Conservation (phyloP, 2,329 filamentous ascomycete genomes). For the Scedosporium minutisporum region DNA sequence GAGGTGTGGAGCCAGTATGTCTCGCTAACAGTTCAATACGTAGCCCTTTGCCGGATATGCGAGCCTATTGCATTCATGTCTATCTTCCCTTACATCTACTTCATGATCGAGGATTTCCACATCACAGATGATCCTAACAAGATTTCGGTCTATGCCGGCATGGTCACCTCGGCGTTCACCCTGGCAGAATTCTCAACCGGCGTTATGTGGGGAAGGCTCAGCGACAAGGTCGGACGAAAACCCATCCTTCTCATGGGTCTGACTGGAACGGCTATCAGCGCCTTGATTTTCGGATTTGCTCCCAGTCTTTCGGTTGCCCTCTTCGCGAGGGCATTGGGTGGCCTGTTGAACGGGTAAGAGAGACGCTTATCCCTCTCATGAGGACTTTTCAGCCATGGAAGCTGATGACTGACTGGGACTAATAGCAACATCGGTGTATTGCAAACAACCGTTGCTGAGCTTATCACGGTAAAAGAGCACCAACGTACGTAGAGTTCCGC, state of each 20-base stretch:
- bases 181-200: conserved; percentile 91
- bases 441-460: conserved; percentile 88
- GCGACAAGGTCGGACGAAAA: conserved; percentile 85
- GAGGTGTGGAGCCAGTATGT: background rate
- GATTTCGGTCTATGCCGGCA: conserved; percentile 86
- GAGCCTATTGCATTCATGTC: conserved; percentile 99
- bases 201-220: conserved; percentile 85
- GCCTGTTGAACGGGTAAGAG: conserved; percentile 78
- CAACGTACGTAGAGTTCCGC: conserved; percentile 53
- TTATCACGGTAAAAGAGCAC: conserved; percentile 87
- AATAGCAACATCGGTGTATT: conserved; percentile 82
- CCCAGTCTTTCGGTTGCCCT: conserved; percentile 73
- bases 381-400: background rate
- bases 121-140: conserved; percentile 68
- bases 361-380: conserved; percentile 7
- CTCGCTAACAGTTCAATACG: conserved; percentile 6
- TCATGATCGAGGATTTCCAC: conserved; percentile 89
- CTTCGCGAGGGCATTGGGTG: conserved; percentile 78
- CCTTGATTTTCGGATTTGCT: conserved; percentile 85
- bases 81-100: conserved; percentile 97
- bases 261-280: conserved; percentile 82
- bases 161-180: conserved; percentile 94
- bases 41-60: conserved; percentile 89
- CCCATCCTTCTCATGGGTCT: conserved; percentile 86
- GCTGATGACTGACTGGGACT: conserved; percentile 11